These are phyloP conservation scores for Cetradonia linearis DNA, from an alignment of 495 filamentous ascomycete genomes.

Conservation along the genomic window DNA sequence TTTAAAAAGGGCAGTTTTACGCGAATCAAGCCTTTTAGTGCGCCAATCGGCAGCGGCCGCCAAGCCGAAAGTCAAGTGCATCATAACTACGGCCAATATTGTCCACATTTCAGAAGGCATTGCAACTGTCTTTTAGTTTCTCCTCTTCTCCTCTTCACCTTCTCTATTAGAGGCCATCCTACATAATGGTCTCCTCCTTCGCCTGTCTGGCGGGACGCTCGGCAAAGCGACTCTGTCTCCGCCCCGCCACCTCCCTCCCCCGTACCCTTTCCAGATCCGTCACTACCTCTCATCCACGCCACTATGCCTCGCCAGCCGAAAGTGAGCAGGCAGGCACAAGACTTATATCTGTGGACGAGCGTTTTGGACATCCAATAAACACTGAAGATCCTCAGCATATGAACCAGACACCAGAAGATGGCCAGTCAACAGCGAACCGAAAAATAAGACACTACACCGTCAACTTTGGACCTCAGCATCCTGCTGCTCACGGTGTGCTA, in stretches of 20 bases:
- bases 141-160: neutral
- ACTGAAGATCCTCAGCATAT: slow-evolving; percentile 34
- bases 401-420: slow-evolving; percentile 39
- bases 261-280: slow-evolving; percentile 48
- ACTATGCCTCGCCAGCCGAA: slow-evolving; percentile 42
- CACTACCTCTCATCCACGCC: slow-evolving; percentile 55
- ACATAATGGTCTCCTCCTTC: slow-evolving; percentile 56
- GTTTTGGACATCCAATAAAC: slow-evolving; percentile 44
- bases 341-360: slow-evolving; percentile 49
- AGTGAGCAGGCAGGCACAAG: slow-evolving; percentile 49
- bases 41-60: slow-evolving; percentile 6
- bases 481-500: slow-evolving; percentile 96
- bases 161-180: slow-evolving; percentile 16
- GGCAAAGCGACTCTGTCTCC: slow-evolving; percentile 54
- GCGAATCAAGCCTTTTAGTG: neutral
- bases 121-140: neutral
- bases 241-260: slow-evolving; percentile 36
- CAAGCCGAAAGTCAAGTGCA: slow-evolving; percentile 15
- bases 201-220: slow-evolving; percentile 52
- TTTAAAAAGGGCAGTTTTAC: neutral
- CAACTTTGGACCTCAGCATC: slow-evolving; percentile 99
- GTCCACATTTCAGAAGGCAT: neutral
- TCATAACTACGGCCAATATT: slow-evolving; percentile 13
- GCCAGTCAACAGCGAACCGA: slow-evolving; percentile 49
- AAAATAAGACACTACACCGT: slow-evolving; percentile 99